phyloP scores from a whole-genome alignment of 2,329 filamentous ascomycete species.

The Fusarium clavum region DNA sequence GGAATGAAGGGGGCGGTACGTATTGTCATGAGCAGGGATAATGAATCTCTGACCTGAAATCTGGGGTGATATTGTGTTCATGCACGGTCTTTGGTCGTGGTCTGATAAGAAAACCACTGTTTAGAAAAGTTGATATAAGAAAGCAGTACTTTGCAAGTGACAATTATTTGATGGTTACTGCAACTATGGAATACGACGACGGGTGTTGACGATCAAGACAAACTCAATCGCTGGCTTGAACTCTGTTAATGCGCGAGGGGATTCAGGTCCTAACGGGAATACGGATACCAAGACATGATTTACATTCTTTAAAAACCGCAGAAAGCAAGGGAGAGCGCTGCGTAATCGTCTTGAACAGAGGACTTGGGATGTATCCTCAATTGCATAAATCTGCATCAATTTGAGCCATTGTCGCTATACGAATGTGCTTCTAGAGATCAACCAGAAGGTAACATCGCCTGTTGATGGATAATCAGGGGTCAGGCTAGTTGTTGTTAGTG shows the following conservation, averaged over 20 bases:
- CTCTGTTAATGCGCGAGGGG: slow-evolving; percentile 10
- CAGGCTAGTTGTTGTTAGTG: not conserved
- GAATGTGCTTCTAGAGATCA: slow-evolving; percentile 11
- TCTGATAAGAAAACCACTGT: not conserved
- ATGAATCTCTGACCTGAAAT: slow-evolving; percentile 13
- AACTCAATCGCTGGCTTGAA: slow-evolving; percentile 33
- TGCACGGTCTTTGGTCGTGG: slow-evolving; percentile 4
- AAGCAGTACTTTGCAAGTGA: not conserved
- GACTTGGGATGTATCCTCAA: not conserved
- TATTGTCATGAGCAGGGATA: slow-evolving; percentile 20
- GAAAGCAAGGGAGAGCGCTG: not conserved
- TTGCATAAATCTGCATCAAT: not conserved
- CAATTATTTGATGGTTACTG: not conserved
- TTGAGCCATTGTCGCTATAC: slow-evolving; percentile 2
- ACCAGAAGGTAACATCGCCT: slow-evolving; percentile 21
- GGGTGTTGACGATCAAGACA: slow-evolving; percentile 18
- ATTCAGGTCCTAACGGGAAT: not conserved
- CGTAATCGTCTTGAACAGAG: not conserved
- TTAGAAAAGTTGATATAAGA: not conserved
- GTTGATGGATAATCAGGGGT: slow-evolving; percentile 22
- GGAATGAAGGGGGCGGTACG: slow-evolving; percentile 29
- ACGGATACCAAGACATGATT: not conserved
- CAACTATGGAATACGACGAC: not conserved
- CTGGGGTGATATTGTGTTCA: slow-evolving; percentile 18
- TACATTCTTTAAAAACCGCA: not conserved